Conservation (phyloP, 495 filamentous ascomycete genomes). For the Talaromyces wortmannii region DNA sequence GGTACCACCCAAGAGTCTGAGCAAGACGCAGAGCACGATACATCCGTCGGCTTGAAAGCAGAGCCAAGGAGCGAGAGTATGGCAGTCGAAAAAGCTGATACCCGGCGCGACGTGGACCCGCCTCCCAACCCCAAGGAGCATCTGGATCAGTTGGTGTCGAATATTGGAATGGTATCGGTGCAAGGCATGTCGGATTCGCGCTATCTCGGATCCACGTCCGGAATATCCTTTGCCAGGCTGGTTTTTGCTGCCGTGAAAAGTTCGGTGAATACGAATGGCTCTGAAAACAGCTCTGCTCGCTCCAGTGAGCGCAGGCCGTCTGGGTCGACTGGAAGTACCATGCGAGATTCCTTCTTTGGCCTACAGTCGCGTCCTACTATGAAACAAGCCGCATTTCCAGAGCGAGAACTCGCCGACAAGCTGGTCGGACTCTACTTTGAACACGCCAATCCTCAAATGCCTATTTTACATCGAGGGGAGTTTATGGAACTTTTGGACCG, state of each 20-base stretch:
- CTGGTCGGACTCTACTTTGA: conserved; percentile 86
- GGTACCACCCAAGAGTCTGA: conserved; percentile 26
- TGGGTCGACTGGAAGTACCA: conserved; percentile 56
- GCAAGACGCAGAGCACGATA: conserved; percentile 18
- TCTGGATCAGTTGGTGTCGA: conserved; percentile 66
- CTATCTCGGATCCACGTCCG: conserved; percentile 79
- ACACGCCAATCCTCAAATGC: conserved; percentile 92
- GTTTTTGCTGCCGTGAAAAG: conserved; percentile 93
- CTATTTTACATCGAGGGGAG: conserved; percentile 79
- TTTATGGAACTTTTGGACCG: conserved; percentile 79
- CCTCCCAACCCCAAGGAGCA: conserved; percentile 45
- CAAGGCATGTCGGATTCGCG: conserved; percentile 70
- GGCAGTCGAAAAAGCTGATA: conserved; percentile 15
- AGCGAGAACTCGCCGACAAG: conserved; percentile 59
- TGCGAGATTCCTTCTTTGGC: conserved; percentile 94
- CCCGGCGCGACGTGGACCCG: conserved; percentile 6
- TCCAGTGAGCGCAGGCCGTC: conserved; percentile 39
- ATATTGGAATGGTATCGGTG: conserved; percentile 70
- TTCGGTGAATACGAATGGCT: conserved; percentile 51
- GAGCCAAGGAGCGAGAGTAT: conserved; percentile 19
- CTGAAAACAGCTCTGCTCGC: conserved; percentile 51
- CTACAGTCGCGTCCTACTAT: conserved; percentile 85
- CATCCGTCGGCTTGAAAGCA: conserved; percentile 7
- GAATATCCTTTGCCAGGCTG: conserved; percentile 89
- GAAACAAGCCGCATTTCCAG: conserved; percentile 77